These are phyloP conservation scores for Pseudonitzschia delicatissima DNA, from an alignment of 108 stramenopile species.

Conservation along the genomic window DNA sequence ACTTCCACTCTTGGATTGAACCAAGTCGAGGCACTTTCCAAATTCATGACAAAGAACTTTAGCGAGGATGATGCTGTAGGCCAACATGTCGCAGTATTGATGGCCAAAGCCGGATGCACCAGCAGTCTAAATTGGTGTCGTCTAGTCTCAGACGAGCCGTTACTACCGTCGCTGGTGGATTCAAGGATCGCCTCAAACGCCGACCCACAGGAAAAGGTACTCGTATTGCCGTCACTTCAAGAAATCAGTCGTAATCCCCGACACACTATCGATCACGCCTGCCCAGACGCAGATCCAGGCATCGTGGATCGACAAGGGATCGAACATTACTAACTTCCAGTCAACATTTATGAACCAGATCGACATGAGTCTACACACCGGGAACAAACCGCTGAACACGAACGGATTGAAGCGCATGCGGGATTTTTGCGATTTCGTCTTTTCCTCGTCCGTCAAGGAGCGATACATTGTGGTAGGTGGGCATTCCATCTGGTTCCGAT, in stretches of 20 bases:
- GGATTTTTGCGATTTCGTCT: constrained; percentile 78
- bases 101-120: constrained; percentile 44
- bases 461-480: constrained; percentile 79
- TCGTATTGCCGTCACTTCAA: constrained; percentile 76
- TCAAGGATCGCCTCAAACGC: constrained; percentile 62
- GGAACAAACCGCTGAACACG: constrained; percentile 81
- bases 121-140: constrained; percentile 63
- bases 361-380: constrained; percentile 71
- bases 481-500: constrained; percentile 89
- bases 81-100: constrained; percentile 33
- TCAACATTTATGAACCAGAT: constrained; percentile 53
- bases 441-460: constrained; percentile 56
- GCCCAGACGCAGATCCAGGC: constrained; percentile 59
- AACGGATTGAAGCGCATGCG: constrained; percentile 78
- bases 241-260: constrained; percentile 91
- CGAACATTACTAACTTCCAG: constrained; percentile 40
- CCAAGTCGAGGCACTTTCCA: constrained; percentile 65
- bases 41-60: constrained; percentile 46
- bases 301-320: constrained; percentile 77
- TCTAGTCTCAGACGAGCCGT: constrained; percentile 86
- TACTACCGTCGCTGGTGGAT: constrained; percentile 77
- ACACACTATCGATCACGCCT: constrained; percentile 86
- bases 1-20: constrained; percentile 58
- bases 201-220: constrained; percentile 58
- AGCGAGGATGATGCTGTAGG: constrained; percentile 22